Conservation (phyloP, 2,329 filamentous ascomycete genomes). For the Scedosporium aurantiacum region DNA sequence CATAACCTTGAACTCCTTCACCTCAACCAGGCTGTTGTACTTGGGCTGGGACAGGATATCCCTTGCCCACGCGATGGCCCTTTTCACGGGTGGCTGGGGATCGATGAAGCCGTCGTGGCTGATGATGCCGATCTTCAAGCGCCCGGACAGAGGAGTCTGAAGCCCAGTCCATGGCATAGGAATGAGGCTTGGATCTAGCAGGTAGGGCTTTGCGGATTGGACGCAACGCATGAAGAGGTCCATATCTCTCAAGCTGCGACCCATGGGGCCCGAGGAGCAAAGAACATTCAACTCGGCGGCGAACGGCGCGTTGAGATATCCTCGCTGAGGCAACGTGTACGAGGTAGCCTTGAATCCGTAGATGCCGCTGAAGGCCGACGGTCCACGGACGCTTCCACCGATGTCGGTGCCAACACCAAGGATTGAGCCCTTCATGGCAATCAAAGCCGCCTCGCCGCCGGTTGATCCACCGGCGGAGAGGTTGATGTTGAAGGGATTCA, state of each 20-base stretch:
- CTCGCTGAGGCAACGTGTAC: slow-evolving; percentile 19
- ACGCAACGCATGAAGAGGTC: slow-evolving; percentile 20
- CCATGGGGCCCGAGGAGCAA: slow-evolving; percentile 22
- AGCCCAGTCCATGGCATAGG: slow-evolving; percentile 4
- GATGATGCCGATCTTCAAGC: slow-evolving; percentile 31
- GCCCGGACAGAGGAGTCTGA: slow-evolving; percentile 6
- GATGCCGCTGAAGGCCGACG: slow-evolving; percentile 45
- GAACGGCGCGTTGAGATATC: background rate
- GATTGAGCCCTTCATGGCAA: slow-evolving; percentile 45
- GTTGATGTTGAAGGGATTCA: slow-evolving; percentile 44
- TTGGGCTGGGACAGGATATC: slow-evolving; percentile 11
- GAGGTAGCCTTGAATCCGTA: slow-evolving; percentile 47
- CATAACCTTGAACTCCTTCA: slow-evolving; percentile 24
- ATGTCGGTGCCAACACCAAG: slow-evolving; percentile 57
- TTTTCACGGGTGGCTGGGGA: slow-evolving; percentile 26
- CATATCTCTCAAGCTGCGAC: slow-evolving; percentile 20
- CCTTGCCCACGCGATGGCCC: slow-evolving; percentile 24
- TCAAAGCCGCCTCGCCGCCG: slow-evolving; percentile 55
- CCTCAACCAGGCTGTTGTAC: slow-evolving; percentile 13
- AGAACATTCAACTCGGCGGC: slow-evolving; percentile 22
- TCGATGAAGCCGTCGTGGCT: slow-evolving; percentile 24
- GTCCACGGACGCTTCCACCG: slow-evolving; percentile 41
- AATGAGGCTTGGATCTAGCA: slow-evolving; percentile 20
- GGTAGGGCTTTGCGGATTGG: slow-evolving; percentile 18
- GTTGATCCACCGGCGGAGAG: slow-evolving; percentile 5